These are phyloP conservation scores for Linderniella brevidens DNA, from an alignment of 257 asterid species.

Conservation along the genomic window DNA sequence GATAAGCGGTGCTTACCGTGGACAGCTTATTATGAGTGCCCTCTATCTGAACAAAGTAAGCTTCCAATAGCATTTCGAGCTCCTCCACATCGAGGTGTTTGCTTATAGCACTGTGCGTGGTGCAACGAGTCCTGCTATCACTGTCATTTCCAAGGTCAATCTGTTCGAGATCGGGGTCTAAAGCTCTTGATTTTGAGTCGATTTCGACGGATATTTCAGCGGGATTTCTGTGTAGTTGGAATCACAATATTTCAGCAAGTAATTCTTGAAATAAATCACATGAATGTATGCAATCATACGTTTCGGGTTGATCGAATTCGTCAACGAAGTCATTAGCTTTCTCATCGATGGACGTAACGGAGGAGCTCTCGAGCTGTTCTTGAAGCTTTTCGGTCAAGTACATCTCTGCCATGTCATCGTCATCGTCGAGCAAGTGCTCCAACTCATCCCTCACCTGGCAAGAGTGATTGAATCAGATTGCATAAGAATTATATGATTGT, in stretches of 20 bases:
- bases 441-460: conserved; percentile 69
- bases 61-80: conserved; percentile 91
- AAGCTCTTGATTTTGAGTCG: not conserved
- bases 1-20: conserved; percentile 26
- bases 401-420: conserved; percentile 91
- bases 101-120: conserved; percentile 23
- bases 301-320: conserved; percentile 8
- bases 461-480: not conserved
- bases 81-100: conserved; percentile 60
- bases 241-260: too few relatives aligned
- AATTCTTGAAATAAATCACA: too few relatives aligned
- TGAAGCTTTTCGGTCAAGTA: conserved; percentile 51
- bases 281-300: conserved; percentile 15
- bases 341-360: conserved; percentile 27
- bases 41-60: conserved; percentile 78
- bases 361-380: conserved; percentile 35
- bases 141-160: conserved; percentile 16
- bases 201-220: not conserved
- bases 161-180: not conserved
- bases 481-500: not conserved
- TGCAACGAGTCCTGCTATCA: conserved; percentile 27
- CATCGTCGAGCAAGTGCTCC: conserved; percentile 83
- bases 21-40: conserved; percentile 61
- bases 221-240: too few relatives aligned
- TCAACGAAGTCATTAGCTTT: not conserved